Base-by-base conservation (phyloP, 345 rosid species). In the Ceriops tagal region DNA sequence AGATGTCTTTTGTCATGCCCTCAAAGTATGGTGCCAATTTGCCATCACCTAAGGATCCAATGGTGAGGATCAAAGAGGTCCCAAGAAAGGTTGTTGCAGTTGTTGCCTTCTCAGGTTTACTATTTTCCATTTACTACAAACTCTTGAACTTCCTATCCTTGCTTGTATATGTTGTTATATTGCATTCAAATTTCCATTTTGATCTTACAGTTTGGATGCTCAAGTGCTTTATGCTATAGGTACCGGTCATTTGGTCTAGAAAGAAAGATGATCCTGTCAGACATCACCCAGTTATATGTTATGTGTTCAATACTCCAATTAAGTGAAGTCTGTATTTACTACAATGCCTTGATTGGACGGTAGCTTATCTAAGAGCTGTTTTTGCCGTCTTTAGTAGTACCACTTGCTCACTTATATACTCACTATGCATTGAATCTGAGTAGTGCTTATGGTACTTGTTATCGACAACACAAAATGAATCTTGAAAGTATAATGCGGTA, bases 1-100 rank as follows among this genome's bases (percentile, higher is more conserved):
- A 73, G 77, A 91, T 91, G 98, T 91, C 97, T 39, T 93, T 93
- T 79, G 90, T 93, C 78, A 70, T 93, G 90, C 96, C 98, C 13
- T 81, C 92, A 5, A 89, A 88, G 82, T 89, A 89, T 69, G 95
- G 98, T 73, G 82, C 89, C 2, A 28, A 84, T 76, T 73, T 93
- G 75, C 96, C 97, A 31, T 70, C 80, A 67, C 96, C 97, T 13
- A 84, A 86, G 71, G 97, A 93, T 83, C 61, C 83, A 71, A 77
- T 87, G n/a, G 92, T 93, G 71, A 83, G 77, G 71, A 83, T 93
- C 61, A 85, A 62, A 71, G 87, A 87, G 77, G 87, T 89, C 73
- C 96, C 93, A 26, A 77, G 78, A 75, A 88, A 83, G 82, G 70
- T 80, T 56, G 88, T 89, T 75, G 97, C 96, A 24, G 95, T 86